These are phyloP conservation scores for Xylaria arbuscula DNA, from an alignment of 2,329 filamentous ascomycete species.

Conservation along the genomic window DNA sequence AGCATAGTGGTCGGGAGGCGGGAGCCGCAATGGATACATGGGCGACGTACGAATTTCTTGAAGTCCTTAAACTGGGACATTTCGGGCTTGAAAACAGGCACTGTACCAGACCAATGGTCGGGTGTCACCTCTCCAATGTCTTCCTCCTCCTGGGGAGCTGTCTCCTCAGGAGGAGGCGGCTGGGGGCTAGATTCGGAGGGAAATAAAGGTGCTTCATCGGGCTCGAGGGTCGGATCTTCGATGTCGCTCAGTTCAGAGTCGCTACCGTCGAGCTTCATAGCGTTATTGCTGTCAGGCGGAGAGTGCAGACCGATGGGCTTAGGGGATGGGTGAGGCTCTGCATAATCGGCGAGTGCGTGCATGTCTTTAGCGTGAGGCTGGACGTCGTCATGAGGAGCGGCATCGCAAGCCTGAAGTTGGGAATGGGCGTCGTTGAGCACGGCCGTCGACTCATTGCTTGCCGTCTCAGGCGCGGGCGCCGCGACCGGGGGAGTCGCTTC, in stretches of 20 bases:
- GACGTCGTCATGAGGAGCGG: slow-evolving; percentile 22
- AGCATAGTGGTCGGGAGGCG: not conserved
- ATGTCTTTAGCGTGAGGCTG: slow-evolving; percentile 27
- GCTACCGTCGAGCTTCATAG: slow-evolving; percentile 67
- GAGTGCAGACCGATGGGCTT: slow-evolving; percentile 67
- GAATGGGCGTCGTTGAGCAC: slow-evolving; percentile 39
- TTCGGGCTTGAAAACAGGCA: slow-evolving; percentile 94
- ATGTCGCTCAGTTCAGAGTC: slow-evolving; percentile 74
- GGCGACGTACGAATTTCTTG: slow-evolving; percentile 78
- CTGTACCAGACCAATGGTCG: slow-evolving; percentile 89
- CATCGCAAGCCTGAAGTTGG: slow-evolving; percentile 43
- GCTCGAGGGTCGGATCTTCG: slow-evolving; percentile 60
- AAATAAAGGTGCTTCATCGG: slow-evolving; percentile 39
- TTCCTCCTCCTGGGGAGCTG: slow-evolving; percentile 61
- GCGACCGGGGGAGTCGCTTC: slow-evolving; percentile 64
- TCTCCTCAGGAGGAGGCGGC: slow-evolving; percentile 38
- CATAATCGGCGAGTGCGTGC: slow-evolving; percentile 29
- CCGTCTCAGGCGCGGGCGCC: slow-evolving; percentile 53
- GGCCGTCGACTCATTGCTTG: slow-evolving; percentile 43
- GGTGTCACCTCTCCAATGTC: slow-evolving; percentile 84
- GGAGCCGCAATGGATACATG: not conserved
- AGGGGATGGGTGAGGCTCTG: slow-evolving; percentile 46
- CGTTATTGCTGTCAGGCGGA: slow-evolving; percentile 72
- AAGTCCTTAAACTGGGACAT: slow-evolving; percentile 97
- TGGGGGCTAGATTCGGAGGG: slow-evolving; percentile 20